Base-by-base conservation (phyloP, 805 yeast species). In the Ogataea haglerorum region DNA sequence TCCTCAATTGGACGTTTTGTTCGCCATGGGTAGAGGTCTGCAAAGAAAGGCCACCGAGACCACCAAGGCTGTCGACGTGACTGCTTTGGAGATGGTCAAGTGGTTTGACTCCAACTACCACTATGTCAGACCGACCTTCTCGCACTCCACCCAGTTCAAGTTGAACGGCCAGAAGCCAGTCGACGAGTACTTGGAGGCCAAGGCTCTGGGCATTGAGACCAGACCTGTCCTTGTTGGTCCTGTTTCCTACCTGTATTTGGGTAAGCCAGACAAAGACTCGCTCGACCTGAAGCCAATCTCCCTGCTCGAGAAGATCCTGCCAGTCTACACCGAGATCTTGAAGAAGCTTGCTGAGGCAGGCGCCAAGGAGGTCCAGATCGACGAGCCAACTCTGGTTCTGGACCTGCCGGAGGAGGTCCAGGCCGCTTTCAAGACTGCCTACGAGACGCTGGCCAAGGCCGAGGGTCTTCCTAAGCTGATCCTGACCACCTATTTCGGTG, bases 81-180 rank as follows among this genome's bases (percentile, higher is more conserved):
- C 98, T 51, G 99, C 99, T 60, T 79, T 88, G 67, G 95, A 93
- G 80, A 93, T 93, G 99, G 99, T 93, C 59, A 93, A 93, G 79
- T 93, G 99, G 99, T 93, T 93, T 61, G 99, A 93, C 73, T 86
- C 97, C 53, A 93, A 93, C 88, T 93, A 93, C 87, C 99, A 93
- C 74, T 93, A 93, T 70, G 98, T 93, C 63, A 87, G 99, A 79
- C 99, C 99, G 71, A 93, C 99, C 56, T 90, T 93, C 78, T 85
- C 96, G 43, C 82, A 89, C 78, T 78, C 88, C 57, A 91, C 97
- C 52, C 82, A 82, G 63, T 93, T 93, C 86, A 90, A 93, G 78
- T 85, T 93, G 70, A 88, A 84, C 71, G 95, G 96, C 64, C 75
- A 82, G 61, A 93, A 93, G 78, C 98, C 99, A 63, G 93, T 93